Evolutionary conservation across 768 basidiomycete genomes (phyloP), one percentile per base, ranked within the genome.

Genomic region (Lactifluus pinguis): DNA sequence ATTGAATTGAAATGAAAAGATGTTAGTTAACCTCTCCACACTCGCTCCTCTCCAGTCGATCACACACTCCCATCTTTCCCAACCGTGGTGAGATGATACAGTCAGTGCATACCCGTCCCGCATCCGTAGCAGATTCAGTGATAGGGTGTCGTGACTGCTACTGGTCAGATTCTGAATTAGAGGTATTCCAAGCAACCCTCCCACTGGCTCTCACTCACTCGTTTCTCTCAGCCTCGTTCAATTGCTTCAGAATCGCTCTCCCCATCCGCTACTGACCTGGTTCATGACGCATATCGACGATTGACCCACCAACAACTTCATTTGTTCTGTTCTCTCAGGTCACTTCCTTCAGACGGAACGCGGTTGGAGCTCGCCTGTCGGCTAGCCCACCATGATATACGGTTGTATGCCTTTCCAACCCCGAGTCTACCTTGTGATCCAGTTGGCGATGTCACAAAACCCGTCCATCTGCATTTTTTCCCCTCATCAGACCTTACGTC

Each of bases 241-340:
- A 34, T 49, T 49, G 48, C 49, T 25, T n/a, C 34, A 4, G 29
- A 44, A 11, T 34, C 15, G 25, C 34, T 49, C 21, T 50, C 47
- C 6, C 58, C 38, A 41, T 59, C 65, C 59, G 58, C 71, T 52
- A 57, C 72, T 19, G 72, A 71, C 55, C 74, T 84, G 68, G 82
- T 90, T 59, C 78, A 80, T 67, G 78, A 76, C 69, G 89, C 89
- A 10, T 92, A 92, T 70, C 76, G 80, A 68, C 82, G 81, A 65
- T 76, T 92, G 65, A 78, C 78, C 25, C 83, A 79, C 69, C 74
- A 82, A 29, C 86, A 92, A 67, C 81, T 92, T 62, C 72, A 84
- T 42, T 79, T 92, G 57, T 92, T 92, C 71, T 83, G 87, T 72
- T 81, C 82, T 74, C 80, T 84, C 47, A 82, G 89, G 63, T 83